These are phyloP conservation scores for Vanrija sp. DNA, from an alignment of 1,284 basidiomycete species.

Conservation along the genomic window DNA sequence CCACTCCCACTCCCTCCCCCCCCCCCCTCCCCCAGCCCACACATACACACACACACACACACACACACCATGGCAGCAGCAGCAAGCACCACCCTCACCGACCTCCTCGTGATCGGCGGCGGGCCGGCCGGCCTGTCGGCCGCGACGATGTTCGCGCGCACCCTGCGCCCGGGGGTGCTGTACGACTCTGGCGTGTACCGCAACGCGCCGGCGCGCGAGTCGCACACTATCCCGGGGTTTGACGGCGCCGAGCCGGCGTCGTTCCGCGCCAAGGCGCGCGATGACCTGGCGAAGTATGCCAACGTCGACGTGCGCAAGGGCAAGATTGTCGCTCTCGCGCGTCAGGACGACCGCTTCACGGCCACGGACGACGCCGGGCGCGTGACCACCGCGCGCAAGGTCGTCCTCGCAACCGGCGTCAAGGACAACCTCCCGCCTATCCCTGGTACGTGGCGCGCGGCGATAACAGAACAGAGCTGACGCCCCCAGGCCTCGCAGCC, in stretches of 20 bases:
- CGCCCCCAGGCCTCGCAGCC: slow-evolving; percentile 21
- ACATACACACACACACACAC: no score
- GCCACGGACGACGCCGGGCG: slow-evolving; percentile 18
- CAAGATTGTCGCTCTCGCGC: slow-evolving; percentile 12
- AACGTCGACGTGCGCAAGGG: slow-evolving; percentile 7
- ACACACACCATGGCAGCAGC: neutral
- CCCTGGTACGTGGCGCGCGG: slow-evolving; percentile 20
- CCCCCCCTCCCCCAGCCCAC: neutral
- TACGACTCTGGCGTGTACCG: slow-evolving; percentile 32
- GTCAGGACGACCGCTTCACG: slow-evolving; percentile 14
- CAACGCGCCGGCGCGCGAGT: slow-evolving; percentile 12
- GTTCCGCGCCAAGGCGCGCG: slow-evolving; percentile 10
- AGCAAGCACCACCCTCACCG: neutral
- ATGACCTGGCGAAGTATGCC: neutral
- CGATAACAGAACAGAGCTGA: neutral
- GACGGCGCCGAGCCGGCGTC: slow-evolving; percentile 17
- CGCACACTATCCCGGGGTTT: slow-evolving; percentile 25
- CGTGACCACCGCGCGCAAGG: slow-evolving; percentile 18
- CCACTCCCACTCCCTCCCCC: neutral
- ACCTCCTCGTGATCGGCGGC: slow-evolving; percentile 32
- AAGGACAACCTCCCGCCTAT: slow-evolving; percentile 28
- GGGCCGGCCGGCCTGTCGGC: slow-evolving; percentile 35
- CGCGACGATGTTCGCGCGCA: slow-evolving; percentile 21
- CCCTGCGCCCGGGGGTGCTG: slow-evolving; percentile 20
- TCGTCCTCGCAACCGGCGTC: slow-evolving; percentile 33